A percentile compares a stretch with the other conserved stretches of the same genome.
These are phyloP conservation scores for Chlorella vulgaris DNA, from an alignment of 139 green algal genomes.

Conservation along the genomic window DNA sequence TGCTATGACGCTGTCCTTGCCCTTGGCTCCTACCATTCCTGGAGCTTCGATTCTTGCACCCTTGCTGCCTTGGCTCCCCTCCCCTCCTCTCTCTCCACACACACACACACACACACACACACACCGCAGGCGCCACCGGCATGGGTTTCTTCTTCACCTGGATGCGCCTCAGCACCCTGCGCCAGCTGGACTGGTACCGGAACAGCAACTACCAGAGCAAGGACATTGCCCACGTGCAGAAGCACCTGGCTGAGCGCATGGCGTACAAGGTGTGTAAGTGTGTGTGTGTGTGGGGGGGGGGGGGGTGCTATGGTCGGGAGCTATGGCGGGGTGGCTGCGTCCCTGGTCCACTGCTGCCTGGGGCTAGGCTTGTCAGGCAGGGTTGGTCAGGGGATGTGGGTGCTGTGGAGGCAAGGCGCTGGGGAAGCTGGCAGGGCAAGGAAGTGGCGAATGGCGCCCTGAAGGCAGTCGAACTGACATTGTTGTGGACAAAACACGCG, in stretches of 20 bases:
- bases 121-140: conserved; percentile 54
- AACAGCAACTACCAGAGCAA: conserved; percentile 83
- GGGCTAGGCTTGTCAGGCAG: too few species aligned
- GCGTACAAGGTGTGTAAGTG: conserved; percentile 52
- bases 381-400: too few species aligned
- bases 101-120: background rate
- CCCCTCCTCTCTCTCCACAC: background rate
- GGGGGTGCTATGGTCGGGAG: background rate
- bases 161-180: conserved; percentile 76
- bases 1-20: background rate
- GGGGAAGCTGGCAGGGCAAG: too few species aligned
- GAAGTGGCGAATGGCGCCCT: too few species aligned
- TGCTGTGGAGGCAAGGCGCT: too few species aligned
- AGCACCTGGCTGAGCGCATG: conserved; percentile 74
- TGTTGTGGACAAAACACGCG: too few species aligned
- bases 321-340: too few species aligned
- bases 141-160: conserved; percentile 81
- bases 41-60: too few species aligned
- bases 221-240: conserved; percentile 91
- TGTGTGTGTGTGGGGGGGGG: background rate
- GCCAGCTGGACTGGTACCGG: conserved; percentile 78
- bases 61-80: background rate
- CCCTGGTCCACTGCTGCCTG: too few species aligned
- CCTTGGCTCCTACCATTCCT: too few species aligned
- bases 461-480: too few species aligned